phyloP scores from a whole-genome alignment of 2,329 filamentous ascomycete genomes.

The Teratosphaeria gauchensis region DNA sequence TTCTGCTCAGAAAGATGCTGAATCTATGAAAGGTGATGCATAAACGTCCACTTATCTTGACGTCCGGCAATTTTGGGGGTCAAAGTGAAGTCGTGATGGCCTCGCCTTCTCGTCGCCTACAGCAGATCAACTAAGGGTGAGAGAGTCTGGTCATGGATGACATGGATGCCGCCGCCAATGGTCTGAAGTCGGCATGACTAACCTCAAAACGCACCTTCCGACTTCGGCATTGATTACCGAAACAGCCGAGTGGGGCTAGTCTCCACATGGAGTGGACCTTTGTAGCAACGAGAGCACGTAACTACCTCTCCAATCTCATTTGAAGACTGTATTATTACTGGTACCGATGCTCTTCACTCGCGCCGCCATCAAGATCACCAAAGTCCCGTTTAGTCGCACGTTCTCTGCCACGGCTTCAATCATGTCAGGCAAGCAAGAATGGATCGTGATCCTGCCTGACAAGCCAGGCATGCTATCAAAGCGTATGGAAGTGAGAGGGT shows the following conservation, averaged over 20 bases:
- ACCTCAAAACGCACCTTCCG: neutral
- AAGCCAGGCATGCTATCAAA: conserved; percentile 31
- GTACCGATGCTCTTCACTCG: neutral
- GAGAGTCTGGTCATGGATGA: no score
- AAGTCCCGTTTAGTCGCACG: neutral
- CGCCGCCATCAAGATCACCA: neutral
- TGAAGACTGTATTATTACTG: neutral
- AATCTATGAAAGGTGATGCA: no score
- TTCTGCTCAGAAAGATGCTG: no score
- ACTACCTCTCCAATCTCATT: neutral
- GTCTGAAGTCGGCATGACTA: no score
- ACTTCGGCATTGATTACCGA: neutral
- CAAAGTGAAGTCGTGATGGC: no score
- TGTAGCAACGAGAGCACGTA: neutral
- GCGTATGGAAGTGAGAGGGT: conserved; percentile 34
- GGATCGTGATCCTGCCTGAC: conserved; percentile 43
- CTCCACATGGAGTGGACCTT: neutral
- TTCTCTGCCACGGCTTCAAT: conserved; percentile 13
- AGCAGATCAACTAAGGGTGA: no score
- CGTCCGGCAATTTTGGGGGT: no score
- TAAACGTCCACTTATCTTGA: no score
- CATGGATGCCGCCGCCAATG: no score
- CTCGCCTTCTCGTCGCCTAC: no score
- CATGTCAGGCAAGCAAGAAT: conserved; percentile 35
- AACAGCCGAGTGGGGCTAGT: no score